phyloP scores from a whole-genome alignment of 495 filamentous ascomycete genomes.

The Emericellopsis terricola region DNA sequence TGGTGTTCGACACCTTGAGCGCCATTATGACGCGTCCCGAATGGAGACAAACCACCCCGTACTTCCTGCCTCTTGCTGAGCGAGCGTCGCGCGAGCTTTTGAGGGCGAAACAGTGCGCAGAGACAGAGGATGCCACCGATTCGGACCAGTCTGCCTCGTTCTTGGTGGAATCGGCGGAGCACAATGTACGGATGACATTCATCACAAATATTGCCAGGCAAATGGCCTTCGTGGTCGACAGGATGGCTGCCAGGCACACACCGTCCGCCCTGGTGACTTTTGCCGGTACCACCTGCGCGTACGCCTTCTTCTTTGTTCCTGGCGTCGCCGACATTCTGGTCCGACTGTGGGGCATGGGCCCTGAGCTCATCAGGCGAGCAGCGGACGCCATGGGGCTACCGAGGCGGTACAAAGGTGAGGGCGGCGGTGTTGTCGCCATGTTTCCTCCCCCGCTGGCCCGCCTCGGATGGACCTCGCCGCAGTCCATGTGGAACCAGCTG shows the following conservation, averaged over 20 bases:
- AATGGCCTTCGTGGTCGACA: constrained; percentile 77
- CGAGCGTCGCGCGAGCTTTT: constrained; percentile 23
- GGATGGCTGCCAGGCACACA: constrained; percentile 77
- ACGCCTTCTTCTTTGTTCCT: constrained; percentile 91
- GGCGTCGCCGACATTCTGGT: constrained; percentile 77
- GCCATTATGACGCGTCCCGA: constrained; percentile 85
- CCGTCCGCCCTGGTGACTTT: constrained; percentile 85
- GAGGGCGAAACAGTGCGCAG: constrained; percentile 15
- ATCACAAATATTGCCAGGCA: constrained; percentile 72
- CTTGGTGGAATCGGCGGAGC: constrained; percentile 73
- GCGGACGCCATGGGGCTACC: constrained; percentile 43
- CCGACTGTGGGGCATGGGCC: constrained; percentile 58
- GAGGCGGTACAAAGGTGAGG: constrained; percentile 19
- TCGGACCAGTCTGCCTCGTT: constrained; percentile 51
- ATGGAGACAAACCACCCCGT: constrained; percentile 61
- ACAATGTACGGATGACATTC: constrained; percentile 88
- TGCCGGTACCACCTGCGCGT: constrained; percentile 84
- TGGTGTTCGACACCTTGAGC: constrained; percentile 68
- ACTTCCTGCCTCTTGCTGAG: constrained; percentile 38
- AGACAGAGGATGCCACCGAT: constrained; percentile 26
- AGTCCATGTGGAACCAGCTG: constrained; percentile 42
- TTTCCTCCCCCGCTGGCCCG: constrained; percentile 59
- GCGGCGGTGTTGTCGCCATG: constrained; percentile 41
- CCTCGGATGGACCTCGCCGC: constrained; percentile 53
- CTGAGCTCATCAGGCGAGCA: constrained; percentile 49